Conservation (phyloP, 495 filamentous ascomycete species). For the Neurospora sublineolata region DNA sequence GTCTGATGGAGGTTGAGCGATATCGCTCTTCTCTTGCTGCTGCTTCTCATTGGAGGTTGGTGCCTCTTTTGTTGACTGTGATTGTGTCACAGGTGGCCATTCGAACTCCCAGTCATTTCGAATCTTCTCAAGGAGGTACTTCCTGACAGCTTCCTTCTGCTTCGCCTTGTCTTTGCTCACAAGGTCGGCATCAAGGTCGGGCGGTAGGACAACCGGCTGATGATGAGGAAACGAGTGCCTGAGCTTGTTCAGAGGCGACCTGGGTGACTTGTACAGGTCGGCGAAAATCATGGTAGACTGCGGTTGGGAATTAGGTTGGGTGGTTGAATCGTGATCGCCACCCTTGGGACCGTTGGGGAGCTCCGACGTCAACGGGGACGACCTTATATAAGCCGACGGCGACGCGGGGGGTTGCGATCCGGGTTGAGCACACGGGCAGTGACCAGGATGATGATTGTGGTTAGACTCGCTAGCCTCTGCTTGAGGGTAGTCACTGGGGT, state of each 20-base stretch:
- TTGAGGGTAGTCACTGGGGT: neutral
- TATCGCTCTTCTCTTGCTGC: neutral
- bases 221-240: constrained; percentile 23
- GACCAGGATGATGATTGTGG: neutral
- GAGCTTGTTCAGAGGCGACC: constrained; percentile 29
- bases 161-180: constrained; percentile 41
- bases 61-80: neutral
- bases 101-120: constrained; percentile 47
- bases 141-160: constrained; percentile 43
- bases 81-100: constrained; percentile 23
- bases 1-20: neutral
- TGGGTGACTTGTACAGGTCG: constrained; percentile 26
- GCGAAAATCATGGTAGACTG: constrained; percentile 26
- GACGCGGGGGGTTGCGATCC: constrained; percentile 4
- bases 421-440: constrained; percentile 18
- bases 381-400: constrained; percentile 16
- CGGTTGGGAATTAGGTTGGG: neutral
- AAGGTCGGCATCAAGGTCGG: constrained; percentile 41
- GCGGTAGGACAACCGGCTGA: constrained; percentile 1
- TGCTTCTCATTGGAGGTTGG: neutral
- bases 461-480: neutral
- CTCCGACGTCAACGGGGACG: constrained; percentile 6
- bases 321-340: constrained; percentile 10
- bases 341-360: constrained; percentile 4
- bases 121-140: constrained; percentile 40